Base-by-base conservation (phyloP, 2,329 filamentous ascomycete species). In the Lachnellula suecica region DNA sequence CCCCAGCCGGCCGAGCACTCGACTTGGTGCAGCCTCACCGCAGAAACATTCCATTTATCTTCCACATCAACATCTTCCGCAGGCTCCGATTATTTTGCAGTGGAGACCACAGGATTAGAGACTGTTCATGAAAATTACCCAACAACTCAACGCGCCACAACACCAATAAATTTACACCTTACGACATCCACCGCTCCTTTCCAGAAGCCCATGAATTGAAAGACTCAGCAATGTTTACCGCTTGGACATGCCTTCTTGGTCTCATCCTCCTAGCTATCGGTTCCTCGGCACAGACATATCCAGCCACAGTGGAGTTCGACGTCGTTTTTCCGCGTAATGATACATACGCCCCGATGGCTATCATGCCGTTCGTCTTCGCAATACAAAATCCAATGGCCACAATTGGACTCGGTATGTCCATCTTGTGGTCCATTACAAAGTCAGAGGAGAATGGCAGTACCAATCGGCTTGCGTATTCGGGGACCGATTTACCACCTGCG, bases 271-370 rank as follows among this genome's bases (percentile, higher is more conserved):
- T 35, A 4, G 4, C 17, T n/a, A n/a, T 35, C 15, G 13, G 17
- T 1, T 35, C 42, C 2, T 2, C n/a, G n/a, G n/a, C 44, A n/a
- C 24, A 29, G 20, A 13, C 4, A 2, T 47, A 37, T 22, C 44
- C 49, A 13, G 20, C 42, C 4, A 35, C 22, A 17, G 49, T 46
- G 7, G 62, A 64, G 46, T 29, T 65, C 40, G 61, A 62, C 35
- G 27, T 66, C 37, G 47, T 64, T 4, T 66, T 67, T 48, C 63
- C 65, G 5, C 63, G 61, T 19, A 62, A 66, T 55, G 51, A 60
- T 40, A 65, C 59, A 4, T 65, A 65, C 51, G 51, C 58, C 22
- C 64, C 59, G 9, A 51, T 51, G 13, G 25, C 44, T 13, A 46
- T 47, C 3, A 57, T 66, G 23, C 65, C 63, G 24, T 34, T 66